Evolutionary conservation across 306 rosid genomes (phyloP), one percentile per base, ranked within the genome.

Genomic region (Nissolia schottii): DNA sequence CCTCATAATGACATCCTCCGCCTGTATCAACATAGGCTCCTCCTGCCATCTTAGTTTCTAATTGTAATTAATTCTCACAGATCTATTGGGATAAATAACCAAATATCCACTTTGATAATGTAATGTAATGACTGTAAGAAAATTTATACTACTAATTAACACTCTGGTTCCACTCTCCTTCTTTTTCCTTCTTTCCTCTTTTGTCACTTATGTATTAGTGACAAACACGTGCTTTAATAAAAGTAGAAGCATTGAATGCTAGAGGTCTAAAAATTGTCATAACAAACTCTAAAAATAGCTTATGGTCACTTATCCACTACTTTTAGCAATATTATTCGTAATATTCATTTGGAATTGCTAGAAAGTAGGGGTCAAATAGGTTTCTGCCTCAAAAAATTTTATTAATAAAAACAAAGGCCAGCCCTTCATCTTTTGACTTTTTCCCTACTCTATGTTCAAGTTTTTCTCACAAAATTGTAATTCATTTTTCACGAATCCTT

Each of bases 311-410:
- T 12, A 13, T 49, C 40, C 76, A 51, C 56, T 60, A 69, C 25
- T 10, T 37, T 37, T 37, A n/a, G 50, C 14, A 19, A 73, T 72
- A 16, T 31, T 4, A 43, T 57, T 71, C 11, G 18, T 45, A 14
- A 58, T 45, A 41, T 31, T 13, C 56, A 16, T 18, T 57, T 56
- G 31, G 22, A 41, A 28, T 72, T 60, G 61, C 78, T 34, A 62
- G 7, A 60, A 73, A 46, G 27, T 46, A 18, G 77, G 70, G 13
- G 61, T 72, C 70, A 60, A 16, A 48, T 59, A 59, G 34, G 24
- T 20, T 58, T 20, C 59, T 18, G 31, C 77, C 68, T 58, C 77
- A 72, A 34, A 71, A 69, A 16, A 2, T 24, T 14, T 40, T 57
- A 16, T 6, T 28, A 29, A 57, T 57, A 15, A 28, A 18, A 27